These are phyloP conservation scores for Psidium guajava DNA, from an alignment of 345 rosid genomes.

Conservation along the genomic window DNA sequence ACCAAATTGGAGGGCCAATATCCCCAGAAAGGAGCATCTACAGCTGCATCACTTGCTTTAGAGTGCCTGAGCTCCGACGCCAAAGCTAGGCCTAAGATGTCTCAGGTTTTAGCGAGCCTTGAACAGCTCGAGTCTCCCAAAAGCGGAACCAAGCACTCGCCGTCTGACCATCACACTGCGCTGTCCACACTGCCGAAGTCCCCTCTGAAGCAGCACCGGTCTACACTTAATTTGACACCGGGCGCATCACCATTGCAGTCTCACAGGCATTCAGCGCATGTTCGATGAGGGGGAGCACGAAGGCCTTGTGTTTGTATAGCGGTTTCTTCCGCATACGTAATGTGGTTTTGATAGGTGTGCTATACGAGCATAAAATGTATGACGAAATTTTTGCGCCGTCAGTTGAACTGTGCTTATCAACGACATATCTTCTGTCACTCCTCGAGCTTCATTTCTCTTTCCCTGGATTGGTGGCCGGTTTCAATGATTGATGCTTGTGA, in stretches of 20 bases:
- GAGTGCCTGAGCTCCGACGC: slow-evolving; percentile 57
- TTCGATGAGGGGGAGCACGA: slow-evolving; percentile 19
- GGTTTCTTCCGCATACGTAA: background rate
- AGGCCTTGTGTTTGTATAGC: background rate
- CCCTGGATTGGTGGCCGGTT: background rate
- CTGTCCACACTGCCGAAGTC: slow-evolving; percentile 32
- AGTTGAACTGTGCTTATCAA: background rate
- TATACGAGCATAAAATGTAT: background rate
- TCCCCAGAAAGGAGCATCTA: slow-evolving; percentile 74
- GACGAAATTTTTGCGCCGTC: background rate
- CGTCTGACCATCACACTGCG: slow-evolving; percentile 17
- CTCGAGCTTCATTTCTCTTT: background rate
- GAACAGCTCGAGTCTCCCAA: slow-evolving; percentile 12
- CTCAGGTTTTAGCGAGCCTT: slow-evolving; percentile 58
- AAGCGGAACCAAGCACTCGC: slow-evolving; percentile 8
- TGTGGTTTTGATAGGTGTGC: background rate
- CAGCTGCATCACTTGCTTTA: slow-evolving; percentile 71
- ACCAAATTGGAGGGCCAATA: slow-evolving; percentile 91
- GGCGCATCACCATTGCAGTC: slow-evolving; percentile 50
- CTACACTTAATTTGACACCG: slow-evolving; percentile 45
- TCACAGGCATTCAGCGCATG: slow-evolving; percentile 46
- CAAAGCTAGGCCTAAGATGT: slow-evolving; percentile 79
- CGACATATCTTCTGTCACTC: background rate
- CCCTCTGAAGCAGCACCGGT: slow-evolving; percentile 41
- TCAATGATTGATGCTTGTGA: background rate